phyloP scores from a whole-genome alignment of 2,329 filamentous ascomycete species.

The Penicillium sp. region DNA sequence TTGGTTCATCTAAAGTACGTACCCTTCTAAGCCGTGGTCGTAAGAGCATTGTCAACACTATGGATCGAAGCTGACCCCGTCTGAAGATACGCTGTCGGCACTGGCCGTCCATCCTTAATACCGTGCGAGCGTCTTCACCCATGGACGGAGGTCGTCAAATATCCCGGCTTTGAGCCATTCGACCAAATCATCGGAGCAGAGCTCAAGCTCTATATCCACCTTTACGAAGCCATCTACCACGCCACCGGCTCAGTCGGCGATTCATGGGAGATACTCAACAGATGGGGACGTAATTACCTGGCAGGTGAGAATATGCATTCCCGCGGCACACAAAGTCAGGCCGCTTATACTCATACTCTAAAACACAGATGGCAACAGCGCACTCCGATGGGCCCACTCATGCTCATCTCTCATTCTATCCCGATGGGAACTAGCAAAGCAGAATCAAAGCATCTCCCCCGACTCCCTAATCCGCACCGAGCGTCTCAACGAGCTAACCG shows the following conservation, averaged over 20 bases:
- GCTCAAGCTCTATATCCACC: conserved; percentile 9
- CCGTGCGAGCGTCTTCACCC: conserved; percentile 6
- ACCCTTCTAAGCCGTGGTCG: neutral
- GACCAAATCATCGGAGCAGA: conserved; percentile 8
- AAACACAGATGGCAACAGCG: neutral
- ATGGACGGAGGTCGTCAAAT: conserved; percentile 6
- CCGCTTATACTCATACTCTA: neutral
- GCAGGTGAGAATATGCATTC: neutral
- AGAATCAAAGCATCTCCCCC: neutral
- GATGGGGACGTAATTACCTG: conserved; percentile 4
- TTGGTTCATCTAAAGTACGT: conserved; percentile 10
- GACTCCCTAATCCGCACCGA: neutral
- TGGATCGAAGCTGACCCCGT: neutral
- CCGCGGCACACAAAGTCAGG: neutral
- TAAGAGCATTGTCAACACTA: neutral
- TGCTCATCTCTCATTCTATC: conserved; percentile 8
- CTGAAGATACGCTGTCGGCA: conserved; percentile 7
- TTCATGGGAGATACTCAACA: conserved; percentile 6
- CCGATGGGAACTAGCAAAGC: conserved; percentile 10
- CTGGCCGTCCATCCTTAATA: conserved; percentile 8
- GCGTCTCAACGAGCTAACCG: neutral
- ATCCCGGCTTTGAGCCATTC: conserved; percentile 6
- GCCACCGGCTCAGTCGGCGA: neutral
- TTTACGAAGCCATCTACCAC: conserved; percentile 8
- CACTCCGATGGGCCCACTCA: conserved; percentile 4